These are phyloP conservation scores for Obelidium mucronatum DNA, from an alignment of 192 early-diverging fungal species.

Conservation along the genomic window DNA sequence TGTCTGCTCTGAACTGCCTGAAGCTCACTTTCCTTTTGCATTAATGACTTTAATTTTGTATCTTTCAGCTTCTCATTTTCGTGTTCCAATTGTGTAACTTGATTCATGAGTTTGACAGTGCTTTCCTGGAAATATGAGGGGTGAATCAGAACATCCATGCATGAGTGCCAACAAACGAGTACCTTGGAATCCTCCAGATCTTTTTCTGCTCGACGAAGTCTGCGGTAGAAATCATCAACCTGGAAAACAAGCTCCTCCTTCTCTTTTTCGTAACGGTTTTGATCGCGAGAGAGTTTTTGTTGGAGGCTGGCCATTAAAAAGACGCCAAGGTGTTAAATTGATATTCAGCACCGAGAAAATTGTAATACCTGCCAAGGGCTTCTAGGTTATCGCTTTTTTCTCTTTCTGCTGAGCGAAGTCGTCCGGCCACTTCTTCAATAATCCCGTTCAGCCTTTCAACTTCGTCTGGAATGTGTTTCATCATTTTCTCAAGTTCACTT, in stretches of 20 bases:
- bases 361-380: conserved; percentile 45
- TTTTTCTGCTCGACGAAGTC: conserved; percentile 50
- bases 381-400: conserved; percentile 45
- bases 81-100: conserved; percentile 50
- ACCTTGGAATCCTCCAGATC: conserved; percentile 59
- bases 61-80: conserved; percentile 41
- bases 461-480: conserved; percentile 54
- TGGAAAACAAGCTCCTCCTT: conserved; percentile 45
- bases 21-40: conserved; percentile 36
- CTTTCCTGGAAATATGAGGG: conserved; percentile 34
- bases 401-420: conserved; percentile 43
- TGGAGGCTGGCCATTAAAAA: conserved; percentile 45
- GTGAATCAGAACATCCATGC: background rate
- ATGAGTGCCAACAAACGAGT: background rate
- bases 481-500: conserved; percentile 55
- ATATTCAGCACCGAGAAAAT: background rate
- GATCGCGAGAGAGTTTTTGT: conserved; percentile 49
- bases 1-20: conserved; percentile 33
- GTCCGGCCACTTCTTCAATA: conserved; percentile 52
- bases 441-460: conserved; percentile 49
- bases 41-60: conserved; percentile 17
- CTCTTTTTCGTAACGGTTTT: conserved; percentile 55
- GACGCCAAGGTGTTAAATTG: background rate
- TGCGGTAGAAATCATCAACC: conserved; percentile 48
- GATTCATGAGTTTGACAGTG: conserved; percentile 35